Base-by-base conservation (phyloP, 768 basidiomycete species). In the Austroboletus eburneus region DNA sequence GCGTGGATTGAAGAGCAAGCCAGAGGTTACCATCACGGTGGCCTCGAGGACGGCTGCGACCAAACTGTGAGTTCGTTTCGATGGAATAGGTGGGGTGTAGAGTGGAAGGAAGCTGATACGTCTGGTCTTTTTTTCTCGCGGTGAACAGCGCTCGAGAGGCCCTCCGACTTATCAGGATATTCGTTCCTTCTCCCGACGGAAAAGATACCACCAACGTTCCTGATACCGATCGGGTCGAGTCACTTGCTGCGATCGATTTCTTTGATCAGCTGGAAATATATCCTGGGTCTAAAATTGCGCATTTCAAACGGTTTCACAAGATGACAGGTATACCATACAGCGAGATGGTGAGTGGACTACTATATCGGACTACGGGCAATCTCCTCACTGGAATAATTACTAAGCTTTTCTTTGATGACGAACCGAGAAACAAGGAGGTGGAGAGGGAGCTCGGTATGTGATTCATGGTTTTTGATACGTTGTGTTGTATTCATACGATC, bases 351-450 rank as follows among this genome's bases (percentile, higher is more conserved):
- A 18, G 72, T 39, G 16, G 23, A 8, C 23, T 41, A 36, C 27
- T 23, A 17, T 43, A 18, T 40, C 9, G 13, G 29, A 37, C 10
- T 30, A 13, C 3, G 20, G 21, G 9, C 36, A 0, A 22, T 4
- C 14, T 35, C 25, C 35, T 50, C 21, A 52, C 25, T 7, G 21
- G 9, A 23, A 0, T 32, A 45, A 39, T 42, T n/a, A n/a, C n/a
- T n/a, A n/a, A 81, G 80, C 69, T 83, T 5, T 82, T 82, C 61
- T 91, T 87, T 50, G 87, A 89, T 47, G 87, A 89, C 56, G 85
- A 87, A 60, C 55, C 54, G 39, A 67, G 84, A 21, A 71, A 73
- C 35, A 69, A 69, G 29, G 83, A 86, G 0, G 83, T 67, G 9
- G 60, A 65, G 27, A 59, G 78, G 58, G 64, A 71, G 27, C 69